Evolutionary conservation across 202 grass and related monocot species (phyloP).

Genomic region (Cymbopogon flexuosus): DNA sequence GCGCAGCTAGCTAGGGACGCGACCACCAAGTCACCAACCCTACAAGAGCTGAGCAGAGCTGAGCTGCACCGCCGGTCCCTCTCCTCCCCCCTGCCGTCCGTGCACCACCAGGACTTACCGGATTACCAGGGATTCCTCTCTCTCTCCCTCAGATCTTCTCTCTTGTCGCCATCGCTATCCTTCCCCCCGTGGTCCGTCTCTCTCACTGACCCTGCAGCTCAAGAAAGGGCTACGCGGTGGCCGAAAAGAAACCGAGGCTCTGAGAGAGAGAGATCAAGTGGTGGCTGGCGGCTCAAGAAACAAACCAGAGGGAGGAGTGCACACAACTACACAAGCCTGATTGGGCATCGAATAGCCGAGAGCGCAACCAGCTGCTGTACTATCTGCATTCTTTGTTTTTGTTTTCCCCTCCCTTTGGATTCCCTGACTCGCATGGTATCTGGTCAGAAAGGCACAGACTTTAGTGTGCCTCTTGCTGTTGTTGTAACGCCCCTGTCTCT

Average conservation of each 20-base stretch:
- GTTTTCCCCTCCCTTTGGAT: slow-evolving; percentile 27
- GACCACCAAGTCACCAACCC: not conserved
- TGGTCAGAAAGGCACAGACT: slow-evolving; percentile 33
- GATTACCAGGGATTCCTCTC: not conserved
- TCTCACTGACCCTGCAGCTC: not conserved
- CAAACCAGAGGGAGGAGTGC: slow-evolving; percentile 26
- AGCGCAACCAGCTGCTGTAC: not conserved
- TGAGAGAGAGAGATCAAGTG: not conserved
- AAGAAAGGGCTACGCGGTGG: not conserved
- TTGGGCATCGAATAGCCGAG: not conserved
- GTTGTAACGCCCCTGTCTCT: slow-evolving; percentile 15
- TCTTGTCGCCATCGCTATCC: not conserved
- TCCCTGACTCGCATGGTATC: slow-evolving; percentile 46
- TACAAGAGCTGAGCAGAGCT: not conserved
- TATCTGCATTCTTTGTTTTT: not conserved
- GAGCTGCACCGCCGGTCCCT: not conserved
- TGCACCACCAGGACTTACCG: slow-evolving; percentile 2
- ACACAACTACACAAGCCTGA: slow-evolving; percentile 18
- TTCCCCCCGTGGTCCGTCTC: not conserved
- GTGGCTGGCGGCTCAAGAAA: not conserved
- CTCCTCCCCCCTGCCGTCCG: not conserved
- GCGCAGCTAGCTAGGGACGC: too few species aligned
- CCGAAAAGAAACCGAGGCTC: slow-evolving; percentile 6
- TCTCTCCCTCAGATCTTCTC: too few species aligned
- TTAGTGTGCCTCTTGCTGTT: slow-evolving; percentile 30